Percentiles rank a stretch among this genome's conserved stretches.
Conservation (phyloP, 768 basidiomycete species). For the Cyathus striatus region DNA sequence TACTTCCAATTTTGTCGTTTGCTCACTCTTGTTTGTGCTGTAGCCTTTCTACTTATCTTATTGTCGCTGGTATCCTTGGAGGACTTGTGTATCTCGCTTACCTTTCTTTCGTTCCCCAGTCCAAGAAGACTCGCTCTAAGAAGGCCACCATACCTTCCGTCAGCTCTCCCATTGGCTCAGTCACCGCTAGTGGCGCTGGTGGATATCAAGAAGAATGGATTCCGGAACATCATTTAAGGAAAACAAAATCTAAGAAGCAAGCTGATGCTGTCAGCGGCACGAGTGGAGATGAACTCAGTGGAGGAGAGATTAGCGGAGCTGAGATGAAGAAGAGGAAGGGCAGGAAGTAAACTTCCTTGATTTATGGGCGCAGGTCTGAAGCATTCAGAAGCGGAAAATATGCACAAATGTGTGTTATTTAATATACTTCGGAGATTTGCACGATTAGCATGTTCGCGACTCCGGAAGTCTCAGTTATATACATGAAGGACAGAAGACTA, state of each 20-base stretch:
- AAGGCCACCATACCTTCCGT: slow-evolving; percentile 37
- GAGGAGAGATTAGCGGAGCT: slow-evolving; percentile 56
- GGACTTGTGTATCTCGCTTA: slow-evolving; percentile 63
- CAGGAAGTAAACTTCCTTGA: slow-evolving; percentile 34
- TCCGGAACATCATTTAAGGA: slow-evolving; percentile 82
- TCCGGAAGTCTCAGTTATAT: too few species aligned
- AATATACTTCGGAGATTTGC: too few species aligned
- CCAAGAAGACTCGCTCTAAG: slow-evolving; percentile 51
- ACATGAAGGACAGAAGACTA: too few species aligned
- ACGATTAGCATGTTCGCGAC: too few species aligned
- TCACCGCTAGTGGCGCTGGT: slow-evolving; percentile 60
- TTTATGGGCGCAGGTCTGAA: too few species aligned
- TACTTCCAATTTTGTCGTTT: not conserved
- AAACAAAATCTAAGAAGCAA: slow-evolving; percentile 47
- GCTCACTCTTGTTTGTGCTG: slow-evolving; percentile 3
- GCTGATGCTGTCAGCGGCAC: slow-evolving; percentile 35
- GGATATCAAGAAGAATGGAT: slow-evolving; percentile 91
- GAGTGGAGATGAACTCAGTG: slow-evolving; percentile 66
- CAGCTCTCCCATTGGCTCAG: slow-evolving; percentile 49
- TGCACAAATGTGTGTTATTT: too few species aligned
- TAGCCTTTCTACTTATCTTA: slow-evolving; percentile 65
- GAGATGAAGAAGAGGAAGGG: slow-evolving; percentile 57
- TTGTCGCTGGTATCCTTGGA: slow-evolving; percentile 59
- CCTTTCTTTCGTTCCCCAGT: slow-evolving; percentile 56
- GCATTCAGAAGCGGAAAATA: too few species aligned